Percentiles rank a stretch among this genome's conserved stretches.
These are phyloP conservation scores for Taiozyma sp. DNA, from an alignment of 1,139 yeast species.

Conservation along the genomic window DNA sequence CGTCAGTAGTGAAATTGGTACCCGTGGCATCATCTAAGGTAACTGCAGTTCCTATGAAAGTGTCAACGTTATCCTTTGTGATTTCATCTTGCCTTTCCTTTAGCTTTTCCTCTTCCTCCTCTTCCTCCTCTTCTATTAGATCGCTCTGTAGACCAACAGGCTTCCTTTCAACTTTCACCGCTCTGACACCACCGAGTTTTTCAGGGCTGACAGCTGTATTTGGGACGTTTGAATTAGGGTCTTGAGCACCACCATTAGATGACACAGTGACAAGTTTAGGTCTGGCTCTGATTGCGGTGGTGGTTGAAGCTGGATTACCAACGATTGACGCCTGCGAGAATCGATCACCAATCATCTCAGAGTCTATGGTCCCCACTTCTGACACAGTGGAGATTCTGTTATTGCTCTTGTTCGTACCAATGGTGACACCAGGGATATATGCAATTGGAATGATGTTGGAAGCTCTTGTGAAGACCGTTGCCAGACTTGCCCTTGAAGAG, in stretches of 20 bases:
- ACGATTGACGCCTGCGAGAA: constrained; percentile 21
- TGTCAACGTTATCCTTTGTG: background rate
- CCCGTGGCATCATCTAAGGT: background rate
- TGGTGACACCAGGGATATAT: constrained; percentile 89
- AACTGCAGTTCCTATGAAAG: background rate
- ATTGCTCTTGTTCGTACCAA: constrained; percentile 35
- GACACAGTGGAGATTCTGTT: constrained; percentile 17
- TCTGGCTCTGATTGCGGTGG: constrained; percentile 68
- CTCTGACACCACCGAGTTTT: constrained; percentile 22
- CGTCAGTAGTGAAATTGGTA: constrained; percentile 1
- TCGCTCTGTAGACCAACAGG: constrained; percentile 11
- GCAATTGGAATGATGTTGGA: constrained; percentile 92
- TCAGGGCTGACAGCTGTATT: constrained; percentile 19
- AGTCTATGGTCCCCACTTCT: constrained; percentile 16
- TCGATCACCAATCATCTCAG: constrained; percentile 19
- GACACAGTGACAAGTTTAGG: constrained; percentile 59
- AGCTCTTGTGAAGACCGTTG: constrained; percentile 68
- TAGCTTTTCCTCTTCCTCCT: constrained; percentile 20
- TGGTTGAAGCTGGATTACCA: constrained; percentile 34
- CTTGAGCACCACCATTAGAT: constrained; percentile 18
- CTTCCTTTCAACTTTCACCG: constrained; percentile 15
- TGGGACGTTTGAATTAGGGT: constrained; percentile 9
- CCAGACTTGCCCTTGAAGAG: constrained; percentile 36
- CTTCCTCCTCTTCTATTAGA: constrained; percentile 19
- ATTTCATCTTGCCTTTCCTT: constrained; percentile 10